Evolutionary conservation across 1,284 basidiomycete genomes (phyloP), one percentile per base, ranked within the genome.

Genomic region (Cystobasidium pallidum): DNA sequence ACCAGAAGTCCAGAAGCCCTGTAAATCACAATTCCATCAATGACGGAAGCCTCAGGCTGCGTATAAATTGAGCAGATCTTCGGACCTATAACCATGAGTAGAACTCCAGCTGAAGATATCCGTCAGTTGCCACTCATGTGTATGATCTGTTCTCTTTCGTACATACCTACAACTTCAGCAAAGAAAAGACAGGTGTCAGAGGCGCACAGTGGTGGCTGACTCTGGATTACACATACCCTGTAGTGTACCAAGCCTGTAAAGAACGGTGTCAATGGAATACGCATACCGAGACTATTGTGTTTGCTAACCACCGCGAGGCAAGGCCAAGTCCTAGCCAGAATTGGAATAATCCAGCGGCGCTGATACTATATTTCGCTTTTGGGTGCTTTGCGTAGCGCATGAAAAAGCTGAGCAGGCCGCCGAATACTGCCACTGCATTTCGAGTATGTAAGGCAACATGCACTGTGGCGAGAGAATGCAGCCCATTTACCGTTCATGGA

Each of bases 191-290:
- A 41, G 39, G 4, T 30, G 21, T 30, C 15, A 43, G 36, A 11
- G 6, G 15, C 13, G 32, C 7, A 6, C 30, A 15, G 11, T 58
- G 21, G 26, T 7, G 11, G 17, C 32, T 11, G 30, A 26, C 26
- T 55, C n/a, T n/a, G n/a, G n/a, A 36, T 13, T 36, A 1, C 10
- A 49, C 62, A 15, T 51, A 51, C 62, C 26, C 36, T 70, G 67
- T 10, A 70, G 32, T 7, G 67, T 70, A 3, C 67, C 67, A 8
- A 70, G 57, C 58, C 58, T 61, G n/a, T n/a, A n/a, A n/a, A n/a
- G n/a, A n/a, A 17, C 34, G 10, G 24, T 26, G 10, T 61, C 58
- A 61, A 39, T 45, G 10, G 32, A 30, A 7, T 6, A 7, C 7
- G 36, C 36, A 39, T 7, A 6, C 13, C 36, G 7, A 7, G 36